Conservation (phyloP, 139 green algal species). For the Picochlorum costavermella region DNA sequence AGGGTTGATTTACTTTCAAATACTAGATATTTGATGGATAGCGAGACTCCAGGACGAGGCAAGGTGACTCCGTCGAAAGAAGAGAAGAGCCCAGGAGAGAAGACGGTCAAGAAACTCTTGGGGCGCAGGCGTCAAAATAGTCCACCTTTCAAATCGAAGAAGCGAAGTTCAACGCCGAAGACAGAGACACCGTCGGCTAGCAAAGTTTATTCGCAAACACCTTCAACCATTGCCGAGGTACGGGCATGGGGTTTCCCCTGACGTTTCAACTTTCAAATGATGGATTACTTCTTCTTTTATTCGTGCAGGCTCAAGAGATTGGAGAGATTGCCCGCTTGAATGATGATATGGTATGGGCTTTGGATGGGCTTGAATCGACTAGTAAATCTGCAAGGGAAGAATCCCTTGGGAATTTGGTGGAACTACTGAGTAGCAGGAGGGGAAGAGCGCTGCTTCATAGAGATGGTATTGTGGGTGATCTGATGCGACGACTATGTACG, state of each 20-base stretch:
- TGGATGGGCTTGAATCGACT: conserved; percentile 18
- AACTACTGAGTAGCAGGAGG: conserved; percentile 14
- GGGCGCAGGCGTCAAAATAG: too few relatives aligned
- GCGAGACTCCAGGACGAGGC: too few relatives aligned
- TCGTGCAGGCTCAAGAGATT: conserved; percentile 25
- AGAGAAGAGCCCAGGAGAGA: too few relatives aligned
- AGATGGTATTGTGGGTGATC: conserved; percentile 6
- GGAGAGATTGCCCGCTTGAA: conserved; percentile 15
- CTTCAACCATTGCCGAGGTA: not conserved
- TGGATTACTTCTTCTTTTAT: conserved; percentile 65
- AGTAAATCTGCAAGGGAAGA: not conserved
- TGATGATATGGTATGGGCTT: conserved; percentile 20
- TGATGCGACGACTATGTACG: conserved; percentile 6
- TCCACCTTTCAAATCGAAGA: too few relatives aligned
- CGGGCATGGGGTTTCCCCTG: not conserved
- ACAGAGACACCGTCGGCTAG: too few relatives aligned
- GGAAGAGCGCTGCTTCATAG: conserved; percentile 14
- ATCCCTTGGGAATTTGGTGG: conserved; percentile 11
- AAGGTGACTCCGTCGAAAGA: too few relatives aligned
- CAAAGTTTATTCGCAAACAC: too few relatives aligned
- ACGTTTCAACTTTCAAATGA: not conserved
- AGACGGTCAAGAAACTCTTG: too few relatives aligned
- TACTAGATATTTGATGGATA: too few relatives aligned
- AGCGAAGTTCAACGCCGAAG: too few relatives aligned
- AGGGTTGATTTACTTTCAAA: too few relatives aligned